Percentiles rank a stretch among this genome's conserved stretches.
phyloP scores from a whole-genome alignment of 208 protist genomes.

The Acanthamoeba sp. region DNA sequence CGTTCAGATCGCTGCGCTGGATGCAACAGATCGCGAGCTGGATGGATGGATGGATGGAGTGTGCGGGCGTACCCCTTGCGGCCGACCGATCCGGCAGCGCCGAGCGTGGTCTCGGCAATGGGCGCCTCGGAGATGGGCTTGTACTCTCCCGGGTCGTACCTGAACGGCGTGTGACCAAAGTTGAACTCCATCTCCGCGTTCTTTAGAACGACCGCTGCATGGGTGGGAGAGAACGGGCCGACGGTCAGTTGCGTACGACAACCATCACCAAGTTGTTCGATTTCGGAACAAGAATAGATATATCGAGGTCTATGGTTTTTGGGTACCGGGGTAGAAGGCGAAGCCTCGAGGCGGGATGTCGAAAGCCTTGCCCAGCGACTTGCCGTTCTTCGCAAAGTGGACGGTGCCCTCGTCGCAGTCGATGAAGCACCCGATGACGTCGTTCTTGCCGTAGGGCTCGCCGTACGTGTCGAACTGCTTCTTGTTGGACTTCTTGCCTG shows the following conservation, averaged over 20 bases:
- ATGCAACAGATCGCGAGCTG: no score
- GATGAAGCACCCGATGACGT: constrained; percentile 82
- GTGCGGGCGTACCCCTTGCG: not conserved
- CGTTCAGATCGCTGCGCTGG: no score
- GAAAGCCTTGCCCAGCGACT: constrained; percentile 79
- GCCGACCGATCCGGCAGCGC: not conserved
- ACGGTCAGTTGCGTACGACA: no score
- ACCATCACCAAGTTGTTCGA: no score
- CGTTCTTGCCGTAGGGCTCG: constrained; percentile 78
- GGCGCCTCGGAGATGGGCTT: constrained; percentile 47
- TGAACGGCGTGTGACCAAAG: constrained; percentile 79
- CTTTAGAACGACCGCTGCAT: constrained; percentile 75
- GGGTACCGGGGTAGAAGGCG: constrained; percentile 33
- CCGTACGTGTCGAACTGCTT: constrained; percentile 84
- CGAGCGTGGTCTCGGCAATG: constrained; percentile 2
- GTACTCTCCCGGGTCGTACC: constrained; percentile 74
- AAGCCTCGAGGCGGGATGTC: constrained; percentile 39
- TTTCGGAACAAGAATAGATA: not conserved
- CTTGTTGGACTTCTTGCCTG: constrained; percentile 84
- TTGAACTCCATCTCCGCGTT: constrained; percentile 85
- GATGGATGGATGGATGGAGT: no score
- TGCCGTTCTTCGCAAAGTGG: constrained; percentile 85
- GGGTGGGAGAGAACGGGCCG: no score
- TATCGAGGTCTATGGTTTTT: no score
- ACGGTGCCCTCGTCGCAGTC: constrained; percentile 78